Percentiles rank a stretch among this genome's conserved stretches.
These are phyloP conservation scores for Leptographium procerum DNA, from an alignment of 2,329 filamentous ascomycete genomes.

Conservation along the genomic window DNA sequence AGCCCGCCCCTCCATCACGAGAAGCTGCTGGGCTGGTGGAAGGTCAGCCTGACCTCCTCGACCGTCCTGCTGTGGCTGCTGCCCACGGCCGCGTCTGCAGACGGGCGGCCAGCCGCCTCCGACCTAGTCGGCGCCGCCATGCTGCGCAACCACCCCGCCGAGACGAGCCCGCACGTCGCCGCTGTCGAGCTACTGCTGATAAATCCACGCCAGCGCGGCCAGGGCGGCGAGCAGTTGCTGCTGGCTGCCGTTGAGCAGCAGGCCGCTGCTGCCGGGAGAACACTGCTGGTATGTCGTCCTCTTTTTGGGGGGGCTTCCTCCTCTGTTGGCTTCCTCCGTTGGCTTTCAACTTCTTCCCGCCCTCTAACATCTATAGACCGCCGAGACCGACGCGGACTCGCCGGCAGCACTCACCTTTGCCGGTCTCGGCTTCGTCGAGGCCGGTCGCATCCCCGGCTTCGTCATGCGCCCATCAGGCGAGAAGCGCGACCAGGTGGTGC, in stretches of 20 bases:
- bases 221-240: constrained; percentile 39
- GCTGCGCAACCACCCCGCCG: constrained; percentile 36
- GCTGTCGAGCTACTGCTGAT: constrained; percentile 48
- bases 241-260: constrained; percentile 44
- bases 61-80: constrained; percentile 40
- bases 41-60: constrained; percentile 37
- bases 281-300: constrained; percentile 38
- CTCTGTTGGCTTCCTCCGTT: no score
- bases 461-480: constrained; percentile 32
- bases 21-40: constrained; percentile 48
- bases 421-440: constrained; percentile 42
- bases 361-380: constrained; percentile 12
- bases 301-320: no score
- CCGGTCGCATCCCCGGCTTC: constrained; percentile 45
- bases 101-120: constrained; percentile 19
- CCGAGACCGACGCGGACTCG: constrained; percentile 36
- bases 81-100: not conserved
- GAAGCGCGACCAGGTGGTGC: constrained; percentile 40
- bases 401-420: constrained; percentile 38
- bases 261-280: constrained; percentile 35
- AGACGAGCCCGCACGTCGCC: constrained; percentile 46
- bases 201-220: constrained; percentile 35
- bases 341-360: not conserved
- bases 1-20: constrained; percentile 45
- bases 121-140: constrained; percentile 46